Conservation (phyloP, 768 basidiomycete genomes). For the Mycena indigotica region DNA sequence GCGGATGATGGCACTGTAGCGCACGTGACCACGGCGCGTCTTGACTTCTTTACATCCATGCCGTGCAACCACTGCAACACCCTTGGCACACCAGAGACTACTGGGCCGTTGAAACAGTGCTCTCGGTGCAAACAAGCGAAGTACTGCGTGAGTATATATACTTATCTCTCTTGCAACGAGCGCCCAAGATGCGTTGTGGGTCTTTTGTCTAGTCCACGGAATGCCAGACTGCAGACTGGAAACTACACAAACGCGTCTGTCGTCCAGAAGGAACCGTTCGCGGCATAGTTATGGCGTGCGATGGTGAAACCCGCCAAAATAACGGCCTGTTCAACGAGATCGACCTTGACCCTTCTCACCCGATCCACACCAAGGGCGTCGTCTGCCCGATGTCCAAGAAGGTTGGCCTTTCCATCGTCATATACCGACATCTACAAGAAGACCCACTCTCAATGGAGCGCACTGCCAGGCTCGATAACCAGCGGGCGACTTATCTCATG, state of each 20-base stretch:
- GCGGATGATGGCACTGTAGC: too few relatives aligned
- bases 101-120: not conserved
- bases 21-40: too few relatives aligned
- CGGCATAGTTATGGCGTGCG: not conserved
- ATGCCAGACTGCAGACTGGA: constrained; percentile 8
- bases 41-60: not conserved
- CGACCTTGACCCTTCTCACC: constrained; percentile 23
- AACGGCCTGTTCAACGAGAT: constrained; percentile 1
- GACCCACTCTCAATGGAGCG: constrained; percentile 25
- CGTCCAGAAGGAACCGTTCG: not conserved
- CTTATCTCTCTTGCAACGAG: not conserved
- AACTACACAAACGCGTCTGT: not conserved
- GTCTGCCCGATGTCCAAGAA: constrained; percentile 28
- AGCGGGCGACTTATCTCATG: constrained; percentile 31
- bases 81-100: not conserved
- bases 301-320: not conserved
- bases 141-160: not conserved
- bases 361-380: constrained; percentile 28
- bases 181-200: too few relatives aligned
- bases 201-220: constrained; percentile 8
- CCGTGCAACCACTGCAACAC: not conserved
- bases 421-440: constrained; percentile 28
- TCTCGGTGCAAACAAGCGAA: not conserved
- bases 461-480: constrained; percentile 31
- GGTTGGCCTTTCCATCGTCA: constrained; percentile 32